Base-by-base conservation (phyloP, 306 rosid species). In the Lupinus albus region DNA sequence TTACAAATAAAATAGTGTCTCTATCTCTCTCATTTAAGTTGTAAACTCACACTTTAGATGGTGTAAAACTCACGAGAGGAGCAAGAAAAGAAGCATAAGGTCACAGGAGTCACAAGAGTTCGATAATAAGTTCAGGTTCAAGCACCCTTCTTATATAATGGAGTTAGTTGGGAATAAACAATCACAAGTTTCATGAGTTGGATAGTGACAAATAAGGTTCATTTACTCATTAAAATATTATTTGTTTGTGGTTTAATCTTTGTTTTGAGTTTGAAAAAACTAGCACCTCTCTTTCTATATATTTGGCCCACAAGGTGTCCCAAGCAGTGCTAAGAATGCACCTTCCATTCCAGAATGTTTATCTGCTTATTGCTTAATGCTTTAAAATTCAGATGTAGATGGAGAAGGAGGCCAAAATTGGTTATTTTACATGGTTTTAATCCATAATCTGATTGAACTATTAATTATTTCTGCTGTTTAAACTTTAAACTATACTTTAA, bases 161-260 rank as follows among this genome's bases (percentile, higher is more conserved):
- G 80, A 88, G 91, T 86, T 93, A 81, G 99, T 93, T 85, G 97
- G 81, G 61, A 90, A 93, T 72, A 78, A 85, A 16, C 67, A 80
- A 70, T 80, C 78, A 81, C 77, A 93, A 93, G 90, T 93, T 93
- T 72, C 69, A 77, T 11, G 86, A 90, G 82, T 54, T 93, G 45
- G 99, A 93, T 64, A 88, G 50, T 17, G 96, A 94, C 83, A 76
- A 70, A 85, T 97, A 94, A 32, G 99, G 97, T 13, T n/a, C n/a
- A n/a, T 25, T 25, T 25, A 53, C 33, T 30, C 14, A 50, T 51
- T 67, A 33, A 58, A 58, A 52, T 45, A 53, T 33, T 45, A 5
- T 33, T 52, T 48, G 42, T 69, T 45, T 46, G 47, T 62, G 53
- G 46, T 49, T 53, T 54, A 28, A 50, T 72, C 56, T 70, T 55